Percentiles rank a stretch among this genome's conserved stretches.
These are phyloP conservation scores for Aureobasidium sp. DNA, from an alignment of 2,329 filamentous ascomycete genomes.

Conservation along the genomic window DNA sequence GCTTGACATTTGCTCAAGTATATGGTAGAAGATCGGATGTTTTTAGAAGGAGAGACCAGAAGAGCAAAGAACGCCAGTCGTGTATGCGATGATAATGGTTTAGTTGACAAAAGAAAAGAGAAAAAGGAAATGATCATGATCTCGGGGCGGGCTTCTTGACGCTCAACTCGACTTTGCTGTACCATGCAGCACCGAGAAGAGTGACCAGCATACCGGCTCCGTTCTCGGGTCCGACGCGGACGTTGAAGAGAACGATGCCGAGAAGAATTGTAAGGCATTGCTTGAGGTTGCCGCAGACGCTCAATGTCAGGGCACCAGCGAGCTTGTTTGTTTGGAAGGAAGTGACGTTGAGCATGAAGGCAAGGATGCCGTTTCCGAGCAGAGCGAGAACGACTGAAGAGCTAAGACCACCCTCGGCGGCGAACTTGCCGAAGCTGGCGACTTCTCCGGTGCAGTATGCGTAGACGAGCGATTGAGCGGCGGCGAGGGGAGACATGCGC, in stretches of 20 bases:
- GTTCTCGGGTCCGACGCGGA: constrained; percentile 32
- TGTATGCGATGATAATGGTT: not conserved
- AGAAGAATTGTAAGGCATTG: constrained; percentile 29
- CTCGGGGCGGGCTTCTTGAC: constrained; percentile 28
- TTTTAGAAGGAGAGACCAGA: not conserved
- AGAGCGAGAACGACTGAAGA: constrained; percentile 18
- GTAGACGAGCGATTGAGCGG: constrained; percentile 45
- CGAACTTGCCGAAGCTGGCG: constrained; percentile 15
- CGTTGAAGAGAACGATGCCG: constrained; percentile 29
- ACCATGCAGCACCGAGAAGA: constrained; percentile 47
- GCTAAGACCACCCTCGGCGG: constrained; percentile 19
- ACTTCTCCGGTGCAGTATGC: constrained; percentile 45
- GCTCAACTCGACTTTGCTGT: constrained; percentile 49
- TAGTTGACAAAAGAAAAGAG: not conserved
- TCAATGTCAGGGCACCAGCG: constrained; percentile 28
- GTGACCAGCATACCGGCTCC: constrained; percentile 48
- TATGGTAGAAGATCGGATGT: not conserved
- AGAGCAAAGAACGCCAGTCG: not conserved
- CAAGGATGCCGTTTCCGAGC: constrained; percentile 25
- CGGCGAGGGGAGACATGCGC: constrained; percentile 54
- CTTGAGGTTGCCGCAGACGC: constrained; percentile 30
- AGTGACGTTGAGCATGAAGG: constrained; percentile 29
- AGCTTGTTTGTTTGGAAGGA: constrained; percentile 31
- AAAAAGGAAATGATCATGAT: not conserved
- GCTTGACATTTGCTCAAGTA: not conserved